These are phyloP conservation scores for Phytopythium litorale DNA, from an alignment of 352 stramenopile species.

Conservation along the genomic window DNA sequence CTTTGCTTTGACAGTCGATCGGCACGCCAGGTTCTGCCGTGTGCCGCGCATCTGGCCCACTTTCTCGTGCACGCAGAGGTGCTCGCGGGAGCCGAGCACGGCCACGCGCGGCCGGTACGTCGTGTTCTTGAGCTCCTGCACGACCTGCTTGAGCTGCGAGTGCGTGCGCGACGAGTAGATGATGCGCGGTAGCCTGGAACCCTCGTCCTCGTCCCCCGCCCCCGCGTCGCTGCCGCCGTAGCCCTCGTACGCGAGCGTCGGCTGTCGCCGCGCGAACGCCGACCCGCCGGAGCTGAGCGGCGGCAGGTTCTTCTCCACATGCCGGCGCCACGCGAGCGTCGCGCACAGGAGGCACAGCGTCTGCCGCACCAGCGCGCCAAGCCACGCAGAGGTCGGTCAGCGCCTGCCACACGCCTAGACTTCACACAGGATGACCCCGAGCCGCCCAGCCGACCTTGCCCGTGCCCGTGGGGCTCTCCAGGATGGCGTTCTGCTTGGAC, in stretches of 20 bases:
- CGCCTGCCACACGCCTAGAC: background rate
- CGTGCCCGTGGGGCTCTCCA: constrained; percentile 97
- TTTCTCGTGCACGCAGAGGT: constrained; percentile 97
- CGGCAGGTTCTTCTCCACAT: constrained; percentile 57
- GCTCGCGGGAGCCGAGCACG: constrained; percentile 94
- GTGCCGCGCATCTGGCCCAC: constrained; percentile 82
- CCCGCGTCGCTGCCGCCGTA: constrained; percentile 15
- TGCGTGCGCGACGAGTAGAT: constrained; percentile 99
- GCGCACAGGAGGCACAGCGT: constrained; percentile 97
- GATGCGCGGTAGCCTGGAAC: constrained; percentile 79
- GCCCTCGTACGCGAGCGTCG: constrained; percentile 53
- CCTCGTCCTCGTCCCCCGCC: constrained; percentile 25
- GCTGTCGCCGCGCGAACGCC: constrained; percentile 1
- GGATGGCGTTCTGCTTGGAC: constrained; percentile 93
- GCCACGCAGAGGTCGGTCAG: background rate
- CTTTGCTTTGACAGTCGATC: constrained; percentile 82
- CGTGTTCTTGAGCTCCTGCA: constrained; percentile 95
- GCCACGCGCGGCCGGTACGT: constrained; percentile 87
- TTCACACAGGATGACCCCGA: too few species aligned
- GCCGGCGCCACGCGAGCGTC: constrained; percentile 91
- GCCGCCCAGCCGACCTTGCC: constrained; percentile 78
- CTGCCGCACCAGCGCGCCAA: constrained; percentile 17
- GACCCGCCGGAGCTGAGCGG: constrained; percentile 4
- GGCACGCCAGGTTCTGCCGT: constrained; percentile 86
- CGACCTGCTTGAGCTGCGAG: constrained; percentile 97